These are phyloP conservation scores for Bromus sterilis DNA, from an alignment of 176 grass and related monocot species.

Conservation along the genomic window DNA sequence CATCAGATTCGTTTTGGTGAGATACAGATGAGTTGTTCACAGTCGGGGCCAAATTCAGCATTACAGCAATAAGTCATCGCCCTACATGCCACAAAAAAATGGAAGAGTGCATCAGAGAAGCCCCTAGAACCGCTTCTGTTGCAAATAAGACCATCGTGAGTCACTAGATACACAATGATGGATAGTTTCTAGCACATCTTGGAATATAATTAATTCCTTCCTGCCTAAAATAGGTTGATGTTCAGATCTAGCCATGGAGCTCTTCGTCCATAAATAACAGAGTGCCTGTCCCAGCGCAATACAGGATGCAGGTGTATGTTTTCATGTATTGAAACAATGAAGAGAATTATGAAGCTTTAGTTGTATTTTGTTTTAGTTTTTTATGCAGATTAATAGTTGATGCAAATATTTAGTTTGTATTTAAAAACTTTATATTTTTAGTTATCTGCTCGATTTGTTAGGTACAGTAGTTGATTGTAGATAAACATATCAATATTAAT, in stretches of 20 bases:
- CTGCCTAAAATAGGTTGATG: not conserved
- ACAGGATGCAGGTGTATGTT: not conserved
- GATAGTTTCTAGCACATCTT: not conserved
- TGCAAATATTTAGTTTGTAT: not conserved
- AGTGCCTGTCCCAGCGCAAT: not conserved
- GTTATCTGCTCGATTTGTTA: not conserved
- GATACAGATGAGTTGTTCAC: not conserved
- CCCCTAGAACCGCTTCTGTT: not conserved
- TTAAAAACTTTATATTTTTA: not conserved
- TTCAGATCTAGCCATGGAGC: not conserved
- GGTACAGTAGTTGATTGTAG: not conserved
- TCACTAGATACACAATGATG: not conserved
- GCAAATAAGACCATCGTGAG: not conserved
- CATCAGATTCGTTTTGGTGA: not conserved
- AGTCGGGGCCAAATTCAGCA: not conserved
- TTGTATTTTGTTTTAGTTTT: not conserved
- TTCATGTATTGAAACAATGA: not conserved
- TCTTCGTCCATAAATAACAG: not conserved
- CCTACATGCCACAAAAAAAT: not conserved
- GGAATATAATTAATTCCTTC: not conserved
- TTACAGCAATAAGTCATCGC: not conserved
- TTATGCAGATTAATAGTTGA: not conserved
- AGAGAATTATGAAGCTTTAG: not conserved
- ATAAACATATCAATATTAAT: not conserved
- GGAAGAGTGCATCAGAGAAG: not conserved